Percentiles rank a stretch among this genome's conserved stretches.
Conservation (phyloP, 495 filamentous ascomycete genomes). For the Xylaria palmicola region DNA sequence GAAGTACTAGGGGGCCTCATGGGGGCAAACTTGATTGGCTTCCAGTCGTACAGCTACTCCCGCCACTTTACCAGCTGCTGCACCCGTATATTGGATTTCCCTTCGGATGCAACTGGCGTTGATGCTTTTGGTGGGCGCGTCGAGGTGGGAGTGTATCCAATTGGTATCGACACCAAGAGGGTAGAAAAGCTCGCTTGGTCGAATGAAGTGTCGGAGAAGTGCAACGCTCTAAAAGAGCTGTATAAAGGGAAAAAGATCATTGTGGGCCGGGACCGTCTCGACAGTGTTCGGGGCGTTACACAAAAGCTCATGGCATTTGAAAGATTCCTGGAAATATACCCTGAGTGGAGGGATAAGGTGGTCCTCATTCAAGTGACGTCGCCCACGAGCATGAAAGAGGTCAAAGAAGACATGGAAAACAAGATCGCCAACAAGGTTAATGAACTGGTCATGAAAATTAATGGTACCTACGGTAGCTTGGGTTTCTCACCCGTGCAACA, state of each 20-base stretch:
- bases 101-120: constrained; percentile 74
- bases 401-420: constrained; percentile 65
- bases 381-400: constrained; percentile 73
- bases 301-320: constrained; percentile 95
- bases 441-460: constrained; percentile 84
- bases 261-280: constrained; percentile 87
- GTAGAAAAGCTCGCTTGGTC: constrained; percentile 71
- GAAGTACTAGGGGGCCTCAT: constrained; percentile 84
- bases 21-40: constrained; percentile 85
- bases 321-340: constrained; percentile 80
- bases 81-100: constrained; percentile 80
- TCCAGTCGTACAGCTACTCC: constrained; percentile 91
- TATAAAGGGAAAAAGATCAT: constrained; percentile 87
- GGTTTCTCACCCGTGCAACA: constrained; percentile 87
- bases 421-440: constrained; percentile 82
- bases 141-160: constrained; percentile 85
- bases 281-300: constrained; percentile 83
- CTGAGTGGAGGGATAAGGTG: constrained; percentile 87
- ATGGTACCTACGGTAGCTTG: constrained; percentile 81
- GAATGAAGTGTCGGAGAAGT: constrained; percentile 62
- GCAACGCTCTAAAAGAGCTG: constrained; percentile 64
- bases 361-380: constrained; percentile 93
- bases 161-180: constrained; percentile 77
- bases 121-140: constrained; percentile 87
- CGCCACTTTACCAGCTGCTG: constrained; percentile 91